A percentile compares a stretch with the other conserved stretches of the same genome.
Evolutionary conservation across 1,284 basidiomycete genomes (phyloP).

Genomic region (Malassezia vespertilionis): DNA sequence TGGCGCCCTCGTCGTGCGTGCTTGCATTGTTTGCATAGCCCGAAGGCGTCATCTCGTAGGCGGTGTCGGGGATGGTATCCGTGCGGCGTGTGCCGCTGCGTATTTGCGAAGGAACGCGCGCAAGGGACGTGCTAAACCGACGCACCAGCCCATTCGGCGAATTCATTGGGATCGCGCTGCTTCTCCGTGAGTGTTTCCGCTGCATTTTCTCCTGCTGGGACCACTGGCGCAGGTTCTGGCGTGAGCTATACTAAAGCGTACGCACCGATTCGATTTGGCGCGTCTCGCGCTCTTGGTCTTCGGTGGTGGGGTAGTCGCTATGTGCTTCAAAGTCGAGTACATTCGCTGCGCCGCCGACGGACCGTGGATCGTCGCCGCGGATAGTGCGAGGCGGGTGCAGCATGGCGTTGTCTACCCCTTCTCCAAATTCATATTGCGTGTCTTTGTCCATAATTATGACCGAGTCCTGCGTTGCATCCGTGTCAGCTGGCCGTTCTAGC

Average conservation of each 20-base stretch:
- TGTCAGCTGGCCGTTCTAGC: too few species aligned
- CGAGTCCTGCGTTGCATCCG: too few species aligned
- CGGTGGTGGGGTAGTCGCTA: constrained; percentile 2
- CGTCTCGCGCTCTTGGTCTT: constrained; percentile 13
- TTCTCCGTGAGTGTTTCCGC: constrained; percentile 1
- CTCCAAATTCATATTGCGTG: too few species aligned
- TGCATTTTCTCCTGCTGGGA: constrained; percentile 10
- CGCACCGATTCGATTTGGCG: constrained; percentile 8
- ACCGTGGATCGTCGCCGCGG: too few species aligned
- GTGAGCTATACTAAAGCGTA: neutral
- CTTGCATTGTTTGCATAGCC: neutral
- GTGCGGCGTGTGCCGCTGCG: constrained; percentile 5
- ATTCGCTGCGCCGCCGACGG: too few species aligned
- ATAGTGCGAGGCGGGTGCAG: too few species aligned
- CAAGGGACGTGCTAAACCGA: constrained; percentile 7
- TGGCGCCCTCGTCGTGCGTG: neutral
- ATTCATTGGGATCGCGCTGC: constrained; percentile 2
- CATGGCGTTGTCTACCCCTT: too few species aligned
- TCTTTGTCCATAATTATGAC: too few species aligned
- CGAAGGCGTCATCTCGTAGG: neutral
- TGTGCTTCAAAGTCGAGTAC: neutral
- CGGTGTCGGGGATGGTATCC: neutral
- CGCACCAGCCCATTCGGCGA: constrained; percentile 4
- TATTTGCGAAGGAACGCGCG: constrained; percentile 2
- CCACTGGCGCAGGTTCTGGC: constrained; percentile 11